phyloP scores from a whole-genome alignment of 495 filamentous ascomycete genomes.

The Choiromyces venosus region DNA sequence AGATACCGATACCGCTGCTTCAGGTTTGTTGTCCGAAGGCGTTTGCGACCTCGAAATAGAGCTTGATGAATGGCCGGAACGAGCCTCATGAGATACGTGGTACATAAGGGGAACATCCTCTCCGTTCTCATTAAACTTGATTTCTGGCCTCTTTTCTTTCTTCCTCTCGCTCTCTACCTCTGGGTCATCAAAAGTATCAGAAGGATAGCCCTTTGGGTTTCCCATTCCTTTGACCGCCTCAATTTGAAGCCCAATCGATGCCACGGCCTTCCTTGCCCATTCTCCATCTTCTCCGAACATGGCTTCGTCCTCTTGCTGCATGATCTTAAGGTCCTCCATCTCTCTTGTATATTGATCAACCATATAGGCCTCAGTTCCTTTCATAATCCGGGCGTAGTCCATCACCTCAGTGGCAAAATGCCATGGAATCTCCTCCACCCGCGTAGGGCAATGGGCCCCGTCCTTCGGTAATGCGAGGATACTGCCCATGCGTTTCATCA shows the following conservation, averaged over 20 bases:
- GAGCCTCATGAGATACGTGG: constrained; percentile 46
- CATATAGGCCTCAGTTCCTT: constrained; percentile 87
- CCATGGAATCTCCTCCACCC: constrained; percentile 79
- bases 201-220: constrained; percentile 47
- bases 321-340: constrained; percentile 63
- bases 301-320: constrained; percentile 83
- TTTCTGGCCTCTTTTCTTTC: constrained; percentile 49
- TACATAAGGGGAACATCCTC: constrained; percentile 55
- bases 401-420: constrained; percentile 87
- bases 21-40: constrained; percentile 9
- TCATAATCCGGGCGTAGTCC: constrained; percentile 95
- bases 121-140: constrained; percentile 47
- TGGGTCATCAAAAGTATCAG: constrained; percentile 41
- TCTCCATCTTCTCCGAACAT: constrained; percentile 89
- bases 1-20: constrained; percentile 9
- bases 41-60: constrained; percentile 12
- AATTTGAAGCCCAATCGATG: constrained; percentile 18
- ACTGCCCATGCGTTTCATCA: constrained; percentile 70
- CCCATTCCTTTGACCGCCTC: constrained; percentile 56
- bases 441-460: constrained; percentile 58
- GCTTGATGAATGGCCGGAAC: constrained; percentile 31
- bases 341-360: constrained; percentile 68
- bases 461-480: constrained; percentile 84
- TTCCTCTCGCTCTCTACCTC: constrained; percentile 48
- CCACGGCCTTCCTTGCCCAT: constrained; percentile 74